Conservation (phyloP, 2,329 filamentous ascomycete genomes). For the Sclerotinia glacialis region DNA sequence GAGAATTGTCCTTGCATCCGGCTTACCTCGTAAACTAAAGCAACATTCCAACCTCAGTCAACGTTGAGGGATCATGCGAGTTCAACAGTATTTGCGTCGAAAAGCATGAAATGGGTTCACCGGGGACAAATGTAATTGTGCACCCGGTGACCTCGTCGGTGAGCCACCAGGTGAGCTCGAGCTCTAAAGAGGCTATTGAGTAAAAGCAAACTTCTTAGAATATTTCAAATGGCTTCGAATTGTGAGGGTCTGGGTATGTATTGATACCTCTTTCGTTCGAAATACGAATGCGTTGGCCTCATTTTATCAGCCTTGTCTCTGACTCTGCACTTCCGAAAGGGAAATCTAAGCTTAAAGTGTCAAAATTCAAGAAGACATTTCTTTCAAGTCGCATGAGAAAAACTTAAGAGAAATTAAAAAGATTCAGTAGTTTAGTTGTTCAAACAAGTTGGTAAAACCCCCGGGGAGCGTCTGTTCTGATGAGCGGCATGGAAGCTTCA, state of each 20-base stretch:
- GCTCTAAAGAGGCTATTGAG: too few relatives aligned
- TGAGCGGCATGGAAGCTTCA: not conserved
- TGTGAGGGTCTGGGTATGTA: fast-evolving
- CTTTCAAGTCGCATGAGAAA: too few relatives aligned
- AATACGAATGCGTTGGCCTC: too few relatives aligned
- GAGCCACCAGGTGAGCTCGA: not conserved
- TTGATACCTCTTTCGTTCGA: not conserved
- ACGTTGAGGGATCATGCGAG: not conserved
- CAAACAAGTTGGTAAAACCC: not conserved
- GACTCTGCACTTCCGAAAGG: too few relatives aligned
- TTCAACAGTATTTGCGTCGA: not conserved
- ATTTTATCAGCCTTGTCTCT: not conserved
- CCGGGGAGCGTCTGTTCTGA: not conserved
- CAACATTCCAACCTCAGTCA: too few relatives aligned
- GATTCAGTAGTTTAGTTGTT: not conserved
- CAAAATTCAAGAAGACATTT: too few relatives aligned
- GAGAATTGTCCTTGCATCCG: too few relatives aligned
- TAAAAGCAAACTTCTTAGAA: not conserved
- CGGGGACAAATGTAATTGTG: not conserved
- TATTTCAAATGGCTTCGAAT: not conserved
- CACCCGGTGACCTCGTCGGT: not conserved
- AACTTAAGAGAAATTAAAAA: not conserved
- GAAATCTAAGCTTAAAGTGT: not conserved
- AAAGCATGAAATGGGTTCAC: too few relatives aligned
- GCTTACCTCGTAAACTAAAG: too few relatives aligned